Evolutionary conservation across 352 stramenopile species (phyloP).

Genomic region (Poterioochromonas sp.): DNA sequence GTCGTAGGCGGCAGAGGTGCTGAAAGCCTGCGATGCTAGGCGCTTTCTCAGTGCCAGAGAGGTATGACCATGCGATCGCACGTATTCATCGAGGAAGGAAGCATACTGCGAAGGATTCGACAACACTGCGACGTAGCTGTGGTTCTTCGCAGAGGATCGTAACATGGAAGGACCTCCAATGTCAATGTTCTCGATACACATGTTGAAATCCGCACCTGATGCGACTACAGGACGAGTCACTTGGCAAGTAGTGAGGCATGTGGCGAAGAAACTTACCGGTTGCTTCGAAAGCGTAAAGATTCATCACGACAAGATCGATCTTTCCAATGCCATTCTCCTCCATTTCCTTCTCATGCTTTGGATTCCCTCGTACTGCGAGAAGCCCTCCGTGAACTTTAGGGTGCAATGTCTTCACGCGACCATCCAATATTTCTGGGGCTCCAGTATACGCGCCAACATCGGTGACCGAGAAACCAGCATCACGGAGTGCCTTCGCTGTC

Average conservation of each 20-base stretch:
- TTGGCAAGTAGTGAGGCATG: not conserved
- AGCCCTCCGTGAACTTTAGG: slow-evolving; percentile 97
- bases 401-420: slow-evolving; percentile 98
- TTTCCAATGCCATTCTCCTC: slow-evolving; percentile 63
- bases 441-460: slow-evolving; percentile 96
- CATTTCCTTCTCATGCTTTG: slow-evolving; percentile 91
- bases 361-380: slow-evolving; percentile 91
- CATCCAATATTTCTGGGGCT: slow-evolving; percentile 96
- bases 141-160: slow-evolving; percentile 97
- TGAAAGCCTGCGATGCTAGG: slow-evolving; percentile 66
- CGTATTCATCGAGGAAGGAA: slow-evolving; percentile 76
- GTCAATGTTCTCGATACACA: slow-evolving; percentile 99
- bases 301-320: slow-evolving; percentile 99
- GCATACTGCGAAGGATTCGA: slow-evolving; percentile 89
- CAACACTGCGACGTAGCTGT: slow-evolving; percentile 92
- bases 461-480: slow-evolving; percentile 83
- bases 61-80: slow-evolving; percentile 52
- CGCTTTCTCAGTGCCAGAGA: slow-evolving; percentile 45
- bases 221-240: slow-evolving; percentile 54
- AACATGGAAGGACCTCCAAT: slow-evolving; percentile 99
- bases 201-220: slow-evolving; percentile 79
- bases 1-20: slow-evolving; percentile 80
- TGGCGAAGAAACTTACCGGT: slow-evolving; percentile 48
- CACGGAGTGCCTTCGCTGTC: slow-evolving; percentile 88
- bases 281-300: slow-evolving; percentile 97